Evolutionary conservation across 345 rosid species (phyloP).

Genomic region (Citrus australasica): DNA sequence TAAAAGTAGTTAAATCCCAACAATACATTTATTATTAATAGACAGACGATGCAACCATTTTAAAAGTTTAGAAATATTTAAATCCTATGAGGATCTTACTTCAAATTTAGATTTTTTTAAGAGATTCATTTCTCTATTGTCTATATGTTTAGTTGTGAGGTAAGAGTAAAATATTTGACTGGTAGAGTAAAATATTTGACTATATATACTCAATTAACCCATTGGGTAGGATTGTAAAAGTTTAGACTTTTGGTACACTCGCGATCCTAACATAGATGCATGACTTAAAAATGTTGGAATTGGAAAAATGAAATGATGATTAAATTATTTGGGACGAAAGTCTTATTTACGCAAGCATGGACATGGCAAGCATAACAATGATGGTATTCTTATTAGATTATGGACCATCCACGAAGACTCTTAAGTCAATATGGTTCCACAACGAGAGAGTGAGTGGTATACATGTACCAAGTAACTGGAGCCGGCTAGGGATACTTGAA

Average conservation of each 20-base stretch:
- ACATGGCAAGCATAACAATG: not conserved
- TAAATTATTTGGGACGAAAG: not conserved
- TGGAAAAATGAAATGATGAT: not conserved
- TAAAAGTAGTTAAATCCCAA: too few species aligned
- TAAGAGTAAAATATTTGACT: too few species aligned
- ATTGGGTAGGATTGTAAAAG: not conserved
- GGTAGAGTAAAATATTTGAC: too few species aligned
- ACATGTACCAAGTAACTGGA: not conserved
- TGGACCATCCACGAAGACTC: not conserved
- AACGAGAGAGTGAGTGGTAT: not conserved
- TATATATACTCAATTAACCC: too few species aligned
- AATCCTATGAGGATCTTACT: too few species aligned
- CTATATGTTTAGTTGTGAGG: not conserved
- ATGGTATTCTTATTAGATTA: not conserved
- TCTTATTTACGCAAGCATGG: not conserved
- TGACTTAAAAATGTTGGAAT: not conserved
- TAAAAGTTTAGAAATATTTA: too few species aligned
- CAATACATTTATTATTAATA: too few species aligned
- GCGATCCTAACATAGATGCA: not conserved
- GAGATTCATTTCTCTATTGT: not conserved
- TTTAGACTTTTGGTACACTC: too few species aligned
- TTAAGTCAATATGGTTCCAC: not conserved
- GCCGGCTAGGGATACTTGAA: not conserved
- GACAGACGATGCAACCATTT: too few species aligned
- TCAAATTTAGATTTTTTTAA: too few species aligned